These are phyloP conservation scores for Plasmodium fragile DNA, from an alignment of 169 alveolate species.

Conservation along the genomic window DNA sequence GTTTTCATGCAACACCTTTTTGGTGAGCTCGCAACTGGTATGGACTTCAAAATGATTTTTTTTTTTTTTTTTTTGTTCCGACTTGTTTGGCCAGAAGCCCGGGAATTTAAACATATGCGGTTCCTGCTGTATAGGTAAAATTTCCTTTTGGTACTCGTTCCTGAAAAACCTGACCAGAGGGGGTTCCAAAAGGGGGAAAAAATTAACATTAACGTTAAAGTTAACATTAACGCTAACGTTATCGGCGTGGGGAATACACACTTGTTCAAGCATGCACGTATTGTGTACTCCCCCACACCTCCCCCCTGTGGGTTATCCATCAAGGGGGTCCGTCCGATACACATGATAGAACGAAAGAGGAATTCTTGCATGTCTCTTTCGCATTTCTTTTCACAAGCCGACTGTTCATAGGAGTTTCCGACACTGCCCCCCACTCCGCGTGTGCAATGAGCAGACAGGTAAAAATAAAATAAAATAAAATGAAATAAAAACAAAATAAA, in stretches of 20 bases:
- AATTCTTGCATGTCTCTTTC: neutral
- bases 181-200: neutral
- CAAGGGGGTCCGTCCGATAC: neutral
- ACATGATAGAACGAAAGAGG: neutral
- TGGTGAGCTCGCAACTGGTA: neutral
- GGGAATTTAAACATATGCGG: constrained; percentile 76
- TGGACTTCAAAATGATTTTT: neutral
- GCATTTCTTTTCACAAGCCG: neutral
- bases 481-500: neutral
- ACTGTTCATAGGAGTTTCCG: neutral
- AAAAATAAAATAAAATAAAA: neutral
- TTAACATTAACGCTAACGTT: neutral
- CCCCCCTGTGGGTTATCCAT: neutral
- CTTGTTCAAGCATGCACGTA: neutral
- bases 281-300: neutral
- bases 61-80: neutral
- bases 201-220: neutral
- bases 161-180: constrained; percentile 37
- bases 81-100: constrained; percentile 86
- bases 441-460: neutral
- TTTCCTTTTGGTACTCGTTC: constrained; percentile 25
- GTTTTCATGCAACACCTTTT: neutral
- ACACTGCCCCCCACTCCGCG: neutral
- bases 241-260: neutral
- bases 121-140: constrained; percentile 51